These are phyloP conservation scores for Leonotis leonurus DNA, from an alignment of 257 asterid genomes.

Conservation along the genomic window DNA sequence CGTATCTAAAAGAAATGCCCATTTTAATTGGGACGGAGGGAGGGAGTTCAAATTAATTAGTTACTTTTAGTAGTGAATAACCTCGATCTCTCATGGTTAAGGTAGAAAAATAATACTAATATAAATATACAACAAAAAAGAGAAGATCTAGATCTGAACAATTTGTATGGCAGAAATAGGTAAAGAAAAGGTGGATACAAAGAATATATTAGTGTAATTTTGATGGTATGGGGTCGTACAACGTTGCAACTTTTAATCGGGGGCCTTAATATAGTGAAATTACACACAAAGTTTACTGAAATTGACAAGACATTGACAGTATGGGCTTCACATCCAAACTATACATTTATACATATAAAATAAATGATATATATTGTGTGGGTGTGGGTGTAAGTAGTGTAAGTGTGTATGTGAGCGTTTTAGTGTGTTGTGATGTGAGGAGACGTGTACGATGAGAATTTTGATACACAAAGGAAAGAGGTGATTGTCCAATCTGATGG, in stretches of 20 bases:
- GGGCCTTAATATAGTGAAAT: constrained; percentile 4
- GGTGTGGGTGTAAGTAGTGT: no score
- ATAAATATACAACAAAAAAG: no score
- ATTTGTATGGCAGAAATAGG: neutral
- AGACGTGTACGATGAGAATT: constrained; percentile 48
- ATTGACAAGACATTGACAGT: constrained; percentile 35
- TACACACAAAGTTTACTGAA: constrained; percentile 15
- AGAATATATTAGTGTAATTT: neutral
- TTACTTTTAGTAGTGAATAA: neutral
- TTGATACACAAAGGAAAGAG: constrained; percentile 44
- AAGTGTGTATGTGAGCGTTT: no score
- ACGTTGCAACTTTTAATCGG: constrained; percentile 7
- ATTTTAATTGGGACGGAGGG: no score
- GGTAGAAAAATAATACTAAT: neutral
- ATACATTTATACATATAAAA: neutral
- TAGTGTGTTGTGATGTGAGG: constrained; percentile 32
- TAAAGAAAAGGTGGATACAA: neutral
- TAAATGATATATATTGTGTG: neutral
- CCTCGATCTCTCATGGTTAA: neutral
- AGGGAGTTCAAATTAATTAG: neutral
- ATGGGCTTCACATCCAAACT: constrained; percentile 36
- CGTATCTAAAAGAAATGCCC: no score
- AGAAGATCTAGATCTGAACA: no score
- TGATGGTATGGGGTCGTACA: constrained; percentile 15
- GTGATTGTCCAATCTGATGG: constrained; percentile 32